Base-by-base conservation (phyloP, 306 rosid genomes). In the Citrullus mucosospermus region DNA sequence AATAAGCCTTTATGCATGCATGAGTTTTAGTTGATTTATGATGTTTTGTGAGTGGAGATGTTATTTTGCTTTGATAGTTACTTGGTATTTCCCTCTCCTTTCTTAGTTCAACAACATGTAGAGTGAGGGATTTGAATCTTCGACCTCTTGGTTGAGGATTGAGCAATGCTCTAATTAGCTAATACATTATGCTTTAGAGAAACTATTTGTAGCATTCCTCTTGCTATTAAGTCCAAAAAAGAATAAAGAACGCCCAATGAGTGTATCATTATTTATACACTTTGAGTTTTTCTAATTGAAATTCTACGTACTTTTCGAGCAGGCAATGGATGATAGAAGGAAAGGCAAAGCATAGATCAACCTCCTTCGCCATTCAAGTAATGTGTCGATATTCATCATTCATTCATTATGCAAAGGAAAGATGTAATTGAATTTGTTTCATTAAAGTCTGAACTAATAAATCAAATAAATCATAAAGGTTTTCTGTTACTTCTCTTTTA, bases 291-390 rank as follows among this genome's bases (percentile, higher is more conserved):
- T 32, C 22, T 22, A 5, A 44, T 60, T 51, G 34, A 32, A 14
- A 32, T 50, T 38, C 51, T 10, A 8, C 11, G 36, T 67, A 9
- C 58, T 17, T 5, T 79, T 83, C 57, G 25, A 51, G 82, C 90
- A 87, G 90, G 89, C 89, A 68, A 58, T 83, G 58, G 89, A 88
- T 46, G 91, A 85, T 50, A 88, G 83, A 58, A 81, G 87, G 87
- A 88, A 83, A 76, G 91, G 85, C 78, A 88, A 85, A 82, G 85
- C 73, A 68, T 88, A 88, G 83, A 56, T 39, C 30, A 4, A n/a
- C 5, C 11, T 9, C 28, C 20, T 9, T 59, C 68, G 3, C 48
- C 9, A 17, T 55, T 32, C 50, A 66, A 80, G 77, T 61, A 36
- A 56, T 25, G 58, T 61, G 80, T 66, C 78, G 28, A 80, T 79